Conservation (phyloP, 305 asterid species). For the Stenogyne calaminthoides region DNA sequence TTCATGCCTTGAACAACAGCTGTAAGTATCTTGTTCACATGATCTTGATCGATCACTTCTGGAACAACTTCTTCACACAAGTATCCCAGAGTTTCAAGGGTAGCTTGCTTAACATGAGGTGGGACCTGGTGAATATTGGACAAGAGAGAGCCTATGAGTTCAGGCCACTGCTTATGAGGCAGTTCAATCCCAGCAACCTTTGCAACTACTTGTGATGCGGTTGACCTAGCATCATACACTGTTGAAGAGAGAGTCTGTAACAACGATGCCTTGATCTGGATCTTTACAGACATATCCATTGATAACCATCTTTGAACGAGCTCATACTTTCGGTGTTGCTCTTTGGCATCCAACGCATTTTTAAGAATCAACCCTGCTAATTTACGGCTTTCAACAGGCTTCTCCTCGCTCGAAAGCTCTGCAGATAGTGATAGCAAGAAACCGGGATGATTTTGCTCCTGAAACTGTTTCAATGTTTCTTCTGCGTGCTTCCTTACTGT, state of each 20-base stretch:
- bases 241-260: conserved; percentile 70
- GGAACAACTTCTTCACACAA: conserved; percentile 83
- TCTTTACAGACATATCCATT: conserved; percentile 55
- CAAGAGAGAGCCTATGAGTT: conserved; percentile 65
- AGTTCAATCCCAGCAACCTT: conserved; percentile 86
- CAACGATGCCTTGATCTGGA: conserved; percentile 66
- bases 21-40: conserved; percentile 79
- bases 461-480: conserved; percentile 67
- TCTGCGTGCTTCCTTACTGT: conserved; percentile 75
- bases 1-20: conserved; percentile 95
- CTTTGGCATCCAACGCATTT: conserved; percentile 90
- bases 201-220: conserved; percentile 86
- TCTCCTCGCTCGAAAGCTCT: conserved; percentile 79
- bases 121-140: conserved; percentile 71
- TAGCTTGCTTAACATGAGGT: conserved; percentile 75
- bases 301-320: conserved; percentile 77
- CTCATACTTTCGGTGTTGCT: conserved; percentile 66
- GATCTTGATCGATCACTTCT: conserved; percentile 77
- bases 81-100: conserved; percentile 81
- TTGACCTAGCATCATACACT: conserved; percentile 69
- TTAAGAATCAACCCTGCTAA: conserved; percentile 82
- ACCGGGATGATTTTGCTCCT: conserved; percentile 76
- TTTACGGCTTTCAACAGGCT: conserved; percentile 80
- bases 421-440: conserved; percentile 73
- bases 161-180: conserved; percentile 89